Evolutionary conservation across 73 alveolate genomes (phyloP), one percentile per base, ranked within the genome.

Genomic region (Paramecium sexaurelia): DNA sequence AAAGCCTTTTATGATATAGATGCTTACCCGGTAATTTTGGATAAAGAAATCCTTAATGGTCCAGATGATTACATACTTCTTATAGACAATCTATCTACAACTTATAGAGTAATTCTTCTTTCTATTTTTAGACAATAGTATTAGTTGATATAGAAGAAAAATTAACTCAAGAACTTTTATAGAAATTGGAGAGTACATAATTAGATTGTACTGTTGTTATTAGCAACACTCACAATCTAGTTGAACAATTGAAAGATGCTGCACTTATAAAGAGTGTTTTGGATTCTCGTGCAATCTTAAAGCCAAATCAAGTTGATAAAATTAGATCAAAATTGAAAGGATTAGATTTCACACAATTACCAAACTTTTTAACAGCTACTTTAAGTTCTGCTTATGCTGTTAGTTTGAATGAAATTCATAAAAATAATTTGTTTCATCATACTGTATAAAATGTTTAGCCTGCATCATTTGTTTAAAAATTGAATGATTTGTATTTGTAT

Each of bases 11-110:
- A 94, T 32, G 93, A 94, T 87, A 35, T 94, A 7, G 97, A 94
- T 92, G 95, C 97, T 29, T 94, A 94, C 88, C 97, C 97, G 27
- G 87, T 94, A 82, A 87, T 94, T 55, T 55, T 94, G 27, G 94
- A 94, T 84, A 73, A 82, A 27, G 83, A 43, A 17, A 85, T 66
- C 27, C 36, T 87, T 8, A 84, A 84, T 73, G 92, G 91, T 57
- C 37, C 92, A 29, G 92, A 94, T 47, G 92, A 92, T 8, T 71
- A 91, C 20, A 47, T 85, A 32, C 93, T 85, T 4, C 66, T 95
- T 75, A 37, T 94, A 33, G 91, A 85, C 92, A 90, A 93, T 45
- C 87, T 94, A 35, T 67, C 92, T 7, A 93, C 92, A 83, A 90
- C 93, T 27, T 94, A 83, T 85, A 89, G 89, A 40, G 97, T 93